Base-by-base conservation (phyloP, 106 monocot genomes). In the Platanthera zijinensis region DNA sequence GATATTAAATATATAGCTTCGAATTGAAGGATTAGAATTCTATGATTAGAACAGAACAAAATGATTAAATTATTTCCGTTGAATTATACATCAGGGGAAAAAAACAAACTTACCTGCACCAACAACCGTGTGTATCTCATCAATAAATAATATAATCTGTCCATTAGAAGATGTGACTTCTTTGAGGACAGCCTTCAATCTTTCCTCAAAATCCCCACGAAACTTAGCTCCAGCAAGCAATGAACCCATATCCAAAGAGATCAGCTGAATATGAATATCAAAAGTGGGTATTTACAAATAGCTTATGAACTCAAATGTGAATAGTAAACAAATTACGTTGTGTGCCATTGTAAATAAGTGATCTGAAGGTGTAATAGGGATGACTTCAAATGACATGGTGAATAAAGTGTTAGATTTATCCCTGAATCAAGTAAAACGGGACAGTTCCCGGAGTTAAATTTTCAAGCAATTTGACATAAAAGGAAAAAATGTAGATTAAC, bases 181-280 rank as follows among this genome's bases (percentile, higher is more conserved):
- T 76, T 95, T 95, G 45, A 91, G 72, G 45, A 95, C 95, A 72
- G 95, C 87, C 84, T 95, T 95, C 11, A 95, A 75, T 75, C 95
- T 83, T 77, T 95, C 95, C 82, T 95, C 95, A 71, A 95, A 95
- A 59, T 95, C 91, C 68, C 95, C 95, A 68, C 91, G 85, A 80
- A 87, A 95, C 85, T 95, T 95, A 39, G 95, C 95, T 67, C 95
- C 95, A 49, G 87, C 95, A 87, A 95, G 80, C 28, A 95, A 71
- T 74, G 95, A 86, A 52, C 95, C 95, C 95, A 95, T 95, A 69
- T 95, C 95, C 84, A 95, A 86, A 56, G 95, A 87, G 63, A 95
- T 89, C 74, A 95, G 75, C 95, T 95, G 83, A 6, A 25, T 74
- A 61, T 66, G 17, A 62, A 66, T 74, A 39, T 30, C 32, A 12